A percentile compares a stretch with the other conserved stretches of the same genome.
Conservation (phyloP, 2,329 filamentous ascomycete genomes). For the Pyrenophora seminiperda region DNA sequence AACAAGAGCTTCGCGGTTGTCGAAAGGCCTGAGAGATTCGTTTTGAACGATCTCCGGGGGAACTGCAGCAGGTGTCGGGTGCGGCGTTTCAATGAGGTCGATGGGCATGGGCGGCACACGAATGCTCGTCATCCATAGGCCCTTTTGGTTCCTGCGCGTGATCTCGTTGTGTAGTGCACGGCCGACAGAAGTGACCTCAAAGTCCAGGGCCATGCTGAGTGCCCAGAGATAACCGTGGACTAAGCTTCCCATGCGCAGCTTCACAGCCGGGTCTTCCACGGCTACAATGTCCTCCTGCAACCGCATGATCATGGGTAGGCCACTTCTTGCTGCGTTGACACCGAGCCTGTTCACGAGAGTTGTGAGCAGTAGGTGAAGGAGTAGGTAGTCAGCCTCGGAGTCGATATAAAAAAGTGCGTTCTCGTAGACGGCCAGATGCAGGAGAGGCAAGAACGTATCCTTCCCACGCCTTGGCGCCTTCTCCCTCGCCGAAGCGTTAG, state of each 20-base stretch:
- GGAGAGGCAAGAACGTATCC: slow-evolving; percentile 76
- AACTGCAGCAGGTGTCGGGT: slow-evolving; percentile 29
- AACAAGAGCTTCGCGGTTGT: slow-evolving; percentile 72
- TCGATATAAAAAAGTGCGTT: slow-evolving; percentile 69
- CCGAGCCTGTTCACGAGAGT: slow-evolving; percentile 78
- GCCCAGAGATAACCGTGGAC: slow-evolving; percentile 90
- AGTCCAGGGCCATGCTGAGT: slow-evolving; percentile 75
- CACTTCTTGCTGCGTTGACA: slow-evolving; percentile 77
- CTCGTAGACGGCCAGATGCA: slow-evolving; percentile 90
- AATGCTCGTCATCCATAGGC: slow-evolving; percentile 79
- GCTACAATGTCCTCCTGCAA: slow-evolving; percentile 82
- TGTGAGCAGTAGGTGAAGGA: slow-evolving; percentile 77
- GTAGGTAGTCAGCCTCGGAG: slow-evolving; percentile 73
- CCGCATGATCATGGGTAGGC: slow-evolving; percentile 85
- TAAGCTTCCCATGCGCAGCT: slow-evolving; percentile 80
- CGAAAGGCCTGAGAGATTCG: slow-evolving; percentile 69
- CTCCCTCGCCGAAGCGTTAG: slow-evolving; percentile 68
- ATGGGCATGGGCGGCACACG: slow-evolving; percentile 70
- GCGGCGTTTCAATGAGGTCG: slow-evolving; percentile 58
- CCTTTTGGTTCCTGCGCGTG: slow-evolving; percentile 70
- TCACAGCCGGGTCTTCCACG: slow-evolving; percentile 68
- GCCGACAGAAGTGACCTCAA: slow-evolving; percentile 72
- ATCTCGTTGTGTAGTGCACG: slow-evolving; percentile 77
- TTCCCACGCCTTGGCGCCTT: slow-evolving; percentile 59
- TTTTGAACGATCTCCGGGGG: slow-evolving; percentile 35